phyloP scores from a whole-genome alignment of 2,329 filamentous ascomycete genomes.

The Lecanicillium sp. region DNA sequence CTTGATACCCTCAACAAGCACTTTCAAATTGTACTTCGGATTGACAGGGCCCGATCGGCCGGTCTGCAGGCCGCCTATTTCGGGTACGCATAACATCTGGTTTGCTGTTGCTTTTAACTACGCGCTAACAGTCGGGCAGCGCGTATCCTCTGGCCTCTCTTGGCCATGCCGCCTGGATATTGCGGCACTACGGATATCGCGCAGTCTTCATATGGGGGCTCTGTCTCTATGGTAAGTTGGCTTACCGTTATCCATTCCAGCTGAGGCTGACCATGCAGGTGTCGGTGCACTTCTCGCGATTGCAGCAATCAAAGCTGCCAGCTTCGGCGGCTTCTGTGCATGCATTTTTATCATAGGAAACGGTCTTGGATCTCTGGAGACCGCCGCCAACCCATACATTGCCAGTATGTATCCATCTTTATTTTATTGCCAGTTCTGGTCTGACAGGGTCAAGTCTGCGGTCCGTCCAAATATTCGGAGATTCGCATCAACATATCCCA shows the following conservation, averaged over 20 bases:
- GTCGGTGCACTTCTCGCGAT: conserved; percentile 51
- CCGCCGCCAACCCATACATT: conserved; percentile 70
- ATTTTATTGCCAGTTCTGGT: conserved; percentile 25
- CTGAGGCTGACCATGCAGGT: too few relatives aligned
- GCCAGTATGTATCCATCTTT: conserved; percentile 44
- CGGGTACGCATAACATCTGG: conserved; percentile 36
- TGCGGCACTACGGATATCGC: conserved; percentile 59
- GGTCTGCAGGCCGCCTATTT: conserved; percentile 48
- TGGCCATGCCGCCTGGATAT: conserved; percentile 56
- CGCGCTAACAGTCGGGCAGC: conserved; percentile 24
- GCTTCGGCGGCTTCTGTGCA: conserved; percentile 70
- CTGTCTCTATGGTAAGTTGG: conserved; percentile 50
- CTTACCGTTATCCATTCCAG: too few relatives aligned
- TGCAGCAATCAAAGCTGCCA: conserved; percentile 51
- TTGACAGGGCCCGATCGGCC: conserved; percentile 37
- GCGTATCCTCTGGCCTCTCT: conserved; percentile 66
- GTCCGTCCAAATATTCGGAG: conserved; percentile 63
- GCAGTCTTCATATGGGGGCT: conserved; percentile 64
- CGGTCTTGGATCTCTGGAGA: conserved; percentile 70
- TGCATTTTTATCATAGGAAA: conserved; percentile 68
- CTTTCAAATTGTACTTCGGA: conserved; percentile 39
- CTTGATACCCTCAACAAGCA: conserved; percentile 44
- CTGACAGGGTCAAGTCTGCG: conserved; percentile 31
- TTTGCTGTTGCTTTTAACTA: too few relatives aligned
- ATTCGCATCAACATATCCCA: conserved; percentile 71